Evolutionary conservation across 768 basidiomycete species (phyloP), one percentile per base, ranked within the genome.

Genomic region (Vishniacozyma victoriae): DNA sequence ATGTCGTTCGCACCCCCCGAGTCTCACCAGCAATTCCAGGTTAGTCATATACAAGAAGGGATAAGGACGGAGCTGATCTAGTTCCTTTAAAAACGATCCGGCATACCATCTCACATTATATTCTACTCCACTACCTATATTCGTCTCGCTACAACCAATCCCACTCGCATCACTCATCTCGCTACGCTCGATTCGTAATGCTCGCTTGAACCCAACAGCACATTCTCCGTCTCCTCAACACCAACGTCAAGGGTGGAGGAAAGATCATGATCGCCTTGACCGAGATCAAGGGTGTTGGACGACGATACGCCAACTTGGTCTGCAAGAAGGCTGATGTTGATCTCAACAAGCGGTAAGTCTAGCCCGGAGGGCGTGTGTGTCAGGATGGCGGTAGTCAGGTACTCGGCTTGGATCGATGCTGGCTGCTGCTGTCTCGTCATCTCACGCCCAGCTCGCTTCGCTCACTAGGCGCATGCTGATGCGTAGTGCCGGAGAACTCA

Each of bases 251-350:
- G 75, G 95, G 95, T 63, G 92, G 93, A 74, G 84, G 95, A 67
- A 99, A 99, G 79, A 86, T 99, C 75, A 96, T 75, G 73, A 97
- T 90, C 75, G 93, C 95, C 67, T 74, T 97, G 78, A 97, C 95
- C 40, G 95, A 99, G 79, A 99, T 99, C 81, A 97, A 97, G 81
- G 95, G 95, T 82, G 95, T 99, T 53, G 95, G 95, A 68, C 85
- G 95, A 59, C 86, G 95, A 45, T 99, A 97, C 77, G 84, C 95
- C 71, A 97, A 97, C 78, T 76, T 97, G 68, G 93, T 97, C 63
- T 97, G 95, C 83, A 97, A 97, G 78, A 99, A 99, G 80, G 95
- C 95, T 54, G 95, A 97, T 77, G 89, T 99, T 35, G 93, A 97
- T 71, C 82, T 99, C 54, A 89, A 81, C 79, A 99, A 99, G 78